Base-by-base conservation (phyloP, 306 rosid genomes). In the Trichosanthes cucumerina region DNA sequence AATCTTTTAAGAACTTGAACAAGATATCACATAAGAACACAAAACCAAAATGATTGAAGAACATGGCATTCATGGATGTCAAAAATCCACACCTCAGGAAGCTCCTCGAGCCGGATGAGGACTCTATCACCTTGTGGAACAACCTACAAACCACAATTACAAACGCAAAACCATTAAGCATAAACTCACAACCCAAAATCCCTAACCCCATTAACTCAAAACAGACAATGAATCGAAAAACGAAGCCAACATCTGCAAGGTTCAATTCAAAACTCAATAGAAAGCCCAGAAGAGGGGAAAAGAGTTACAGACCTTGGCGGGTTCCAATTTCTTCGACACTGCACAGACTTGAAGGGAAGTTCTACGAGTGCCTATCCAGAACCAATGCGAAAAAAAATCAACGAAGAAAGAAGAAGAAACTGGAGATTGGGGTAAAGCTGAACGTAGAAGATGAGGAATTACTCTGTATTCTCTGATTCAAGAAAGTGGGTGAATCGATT, bases 121-220 rank as follows among this genome's bases (percentile, higher is more conserved):
- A 95, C 98, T 83, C 96, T 89, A 82, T 95, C 97, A 80, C 92
- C 96, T 86, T 92, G 97, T 1, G 98, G 98, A 64, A 88, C 88
- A 75, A 95, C 97, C 98, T 95, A 88, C 81, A 8, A 34, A 19
- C 53, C 54, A 6, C 50, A 76, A 78, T 33, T 9, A 36, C 7
- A 7, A 75, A n/a, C 15, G 5, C 39, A 23, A 31, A 15, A 4
- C 49, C 73, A 65, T 19, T 8, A 57, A 28, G 7, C 57, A 63
- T 23, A 38, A 26, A 54, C 41, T 31, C 16, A 50, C 15, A 41
- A 69, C 43, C 75, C 26, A 44, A 26, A 78, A 38, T 63, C 23
- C 15, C 70, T 0, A 13, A 21, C 72, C 36, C 36, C 53, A 52
- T 43, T n/a, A 36, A 21, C 64, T 36, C 26, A 71, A 71, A 71